Percentiles rank a stretch among this genome's conserved stretches.
Evolutionary conservation across 768 basidiomycete genomes (phyloP).

Genomic region (Jaapia argillacea): DNA sequence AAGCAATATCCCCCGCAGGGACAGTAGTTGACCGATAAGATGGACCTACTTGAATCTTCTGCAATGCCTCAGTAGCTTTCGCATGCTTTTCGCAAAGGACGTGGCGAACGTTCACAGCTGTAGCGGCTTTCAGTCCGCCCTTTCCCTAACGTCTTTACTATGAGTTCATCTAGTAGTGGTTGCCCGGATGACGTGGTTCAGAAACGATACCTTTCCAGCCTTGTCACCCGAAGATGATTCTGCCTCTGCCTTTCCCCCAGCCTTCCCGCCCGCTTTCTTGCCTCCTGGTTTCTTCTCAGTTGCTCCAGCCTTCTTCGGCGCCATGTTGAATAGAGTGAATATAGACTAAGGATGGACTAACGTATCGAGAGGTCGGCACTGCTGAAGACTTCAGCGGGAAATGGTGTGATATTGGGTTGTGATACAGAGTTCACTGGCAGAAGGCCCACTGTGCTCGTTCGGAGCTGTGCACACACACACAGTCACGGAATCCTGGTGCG

Average conservation of each 20-base stretch:
- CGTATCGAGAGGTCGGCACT: too few relatives aligned
- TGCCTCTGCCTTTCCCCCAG: constrained; percentile 12
- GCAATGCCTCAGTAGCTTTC: constrained; percentile 65
- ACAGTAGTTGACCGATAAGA: background rate
- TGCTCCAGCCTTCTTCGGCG: background rate
- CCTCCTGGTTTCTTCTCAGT: background rate
- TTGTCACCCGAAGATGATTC: background rate
- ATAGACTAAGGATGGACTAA: too few relatives aligned
- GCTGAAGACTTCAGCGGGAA: too few relatives aligned
- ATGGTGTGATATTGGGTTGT: too few relatives aligned
- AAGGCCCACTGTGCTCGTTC: too few relatives aligned
- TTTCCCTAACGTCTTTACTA: constrained; percentile 29
- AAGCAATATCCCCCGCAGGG: background rate
- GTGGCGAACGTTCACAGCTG: constrained; percentile 77
- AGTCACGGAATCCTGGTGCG: too few relatives aligned
- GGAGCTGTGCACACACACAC: too few relatives aligned
- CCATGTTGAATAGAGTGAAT: too few relatives aligned
- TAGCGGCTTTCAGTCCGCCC: constrained; percentile 64
- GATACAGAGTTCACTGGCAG: too few relatives aligned
- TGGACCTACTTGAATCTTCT: constrained; percentile 62
- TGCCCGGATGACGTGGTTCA: background rate
- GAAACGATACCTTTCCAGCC: background rate
- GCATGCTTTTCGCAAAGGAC: constrained; percentile 86
- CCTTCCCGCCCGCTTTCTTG: constrained; percentile 2
- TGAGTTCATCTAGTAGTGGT: too few relatives aligned